Evolutionary conservation across 2,329 filamentous ascomycete genomes (phyloP), one percentile per base, ranked within the genome.

Genomic region (Didymosphaeria variabile): DNA sequence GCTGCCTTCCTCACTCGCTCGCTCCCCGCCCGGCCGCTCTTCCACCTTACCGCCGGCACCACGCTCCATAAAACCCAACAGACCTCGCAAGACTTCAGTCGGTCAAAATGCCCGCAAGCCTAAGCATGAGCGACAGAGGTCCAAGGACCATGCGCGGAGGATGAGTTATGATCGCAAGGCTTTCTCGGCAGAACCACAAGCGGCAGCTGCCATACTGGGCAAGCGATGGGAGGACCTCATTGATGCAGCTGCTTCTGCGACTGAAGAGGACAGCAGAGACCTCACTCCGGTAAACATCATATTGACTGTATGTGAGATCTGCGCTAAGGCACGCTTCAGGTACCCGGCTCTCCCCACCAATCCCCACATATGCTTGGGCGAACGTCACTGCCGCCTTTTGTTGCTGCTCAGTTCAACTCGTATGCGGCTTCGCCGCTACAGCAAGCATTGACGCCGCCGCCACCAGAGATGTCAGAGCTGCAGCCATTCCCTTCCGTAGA

Each of bases 221-320:
- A 97, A 95, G 81, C 87, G 94, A 72, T 98, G 94, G 95, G 93
- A 97, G 79, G 94, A 98, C 78, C 85, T 98, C 62, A 96, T 98
- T 67, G 94, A 97, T 79, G 94, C 94, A 55, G 94, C 92, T 57
- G 93, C 94, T 34, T 97, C 93, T 63, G 93, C 94, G 31, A 96
- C 93, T 3, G 94, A 97, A 80, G 94, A 95, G 74, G 93, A 97
- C 77, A 93, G 94, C 67, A 82, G 86, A 74, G 94, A 97, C 79
- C 87, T 94, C 76, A 96, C 92, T 76, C 92, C 92, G 73, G 92
- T 96, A 86, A 84, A 13, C 8, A 89, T 85, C 44, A 23, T 70
- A 62, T 59, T 61, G 52, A 57, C 70, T 19, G 36, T 51, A n/a
- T 38, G 19, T 23, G 50, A 66, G 45, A 29, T 34, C 34, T 23